These are phyloP conservation scores for Liquidambar formosana DNA, from an alignment of 164 flowering plant genomes.

Conservation along the genomic window DNA sequence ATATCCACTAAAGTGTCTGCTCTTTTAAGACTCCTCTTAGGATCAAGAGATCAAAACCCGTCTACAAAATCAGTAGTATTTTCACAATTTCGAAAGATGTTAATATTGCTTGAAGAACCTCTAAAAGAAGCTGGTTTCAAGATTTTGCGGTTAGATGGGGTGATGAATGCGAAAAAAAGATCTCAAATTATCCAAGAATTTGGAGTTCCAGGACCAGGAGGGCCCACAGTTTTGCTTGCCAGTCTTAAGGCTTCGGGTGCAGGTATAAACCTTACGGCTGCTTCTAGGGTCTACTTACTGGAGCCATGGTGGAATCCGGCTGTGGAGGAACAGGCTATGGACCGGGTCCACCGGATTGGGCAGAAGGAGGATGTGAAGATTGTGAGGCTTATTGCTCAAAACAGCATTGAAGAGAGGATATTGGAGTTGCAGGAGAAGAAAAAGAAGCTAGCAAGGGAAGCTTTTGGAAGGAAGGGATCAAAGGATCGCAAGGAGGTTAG, in stretches of 20 bases:
- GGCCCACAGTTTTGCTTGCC: slow-evolving; percentile 72
- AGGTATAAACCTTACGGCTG: slow-evolving; percentile 85
- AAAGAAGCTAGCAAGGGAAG: slow-evolving; percentile 62
- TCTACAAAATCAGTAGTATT: slow-evolving; percentile 70
- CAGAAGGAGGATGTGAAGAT: slow-evolving; percentile 77
- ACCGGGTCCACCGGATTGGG: slow-evolving; percentile 88
- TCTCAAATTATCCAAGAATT: slow-evolving; percentile 67
- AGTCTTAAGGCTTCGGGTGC: slow-evolving; percentile 78
- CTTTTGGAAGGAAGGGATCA: slow-evolving; percentile 46
- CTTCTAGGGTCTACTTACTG: slow-evolving; percentile 76
- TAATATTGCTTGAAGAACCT: slow-evolving; percentile 72
- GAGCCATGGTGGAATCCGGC: slow-evolving; percentile 99
- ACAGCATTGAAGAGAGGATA: slow-evolving; percentile 86
- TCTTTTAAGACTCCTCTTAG: slow-evolving; percentile 57
- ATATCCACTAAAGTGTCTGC: slow-evolving; percentile 68
- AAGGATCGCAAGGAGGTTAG: slow-evolving; percentile 51
- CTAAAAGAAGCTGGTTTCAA: slow-evolving; percentile 73
- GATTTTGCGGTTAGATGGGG: slow-evolving; percentile 67
- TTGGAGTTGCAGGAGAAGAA: slow-evolving; percentile 79
- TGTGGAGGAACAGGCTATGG: slow-evolving; percentile 97
- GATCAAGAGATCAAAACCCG: slow-evolving; percentile 48
- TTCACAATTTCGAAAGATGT: slow-evolving; percentile 85
- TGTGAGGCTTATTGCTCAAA: slow-evolving; percentile 65
- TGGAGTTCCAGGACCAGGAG: slow-evolving; percentile 27
- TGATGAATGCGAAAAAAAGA: slow-evolving; percentile 72